phyloP scores from a whole-genome alignment of 192 early-diverging fungal species.

The Oehlia diaphana region DNA sequence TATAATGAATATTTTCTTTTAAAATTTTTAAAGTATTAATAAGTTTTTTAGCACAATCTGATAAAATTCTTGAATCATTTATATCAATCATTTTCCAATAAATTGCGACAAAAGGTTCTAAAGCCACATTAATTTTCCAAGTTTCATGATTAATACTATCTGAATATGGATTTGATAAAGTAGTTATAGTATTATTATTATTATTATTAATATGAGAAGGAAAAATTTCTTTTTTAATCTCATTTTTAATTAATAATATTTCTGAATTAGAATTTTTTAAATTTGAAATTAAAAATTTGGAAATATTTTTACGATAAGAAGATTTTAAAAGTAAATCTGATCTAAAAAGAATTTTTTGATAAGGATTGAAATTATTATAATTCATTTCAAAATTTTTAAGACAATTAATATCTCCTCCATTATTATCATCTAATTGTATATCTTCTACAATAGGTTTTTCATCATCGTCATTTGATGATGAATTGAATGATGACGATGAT shows the following conservation, averaged over 20 bases:
- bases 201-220: too few relatives aligned
- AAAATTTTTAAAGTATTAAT: neutral
- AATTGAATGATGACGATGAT: too few relatives aligned
- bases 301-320: neutral
- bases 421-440: neutral
- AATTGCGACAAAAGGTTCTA: neutral
- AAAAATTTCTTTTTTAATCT: neutral
- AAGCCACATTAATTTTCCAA: neutral
- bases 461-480: neutral
- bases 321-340: neutral
- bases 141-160: neutral
- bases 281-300: neutral
- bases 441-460: neutral
- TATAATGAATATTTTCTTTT: neutral
- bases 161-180: neutral
- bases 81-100: neutral
- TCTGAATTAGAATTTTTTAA: neutral
- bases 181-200: too few relatives aligned
- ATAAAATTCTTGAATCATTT: neutral
- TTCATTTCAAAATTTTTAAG: neutral
- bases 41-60: neutral
- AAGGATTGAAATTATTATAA: neutral
- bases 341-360: neutral
- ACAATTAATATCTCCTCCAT: neutral
- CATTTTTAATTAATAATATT: neutral